A percentile compares a stretch with the other conserved stretches of the same genome.
phyloP scores from a whole-genome alignment of 2,329 filamentous ascomycete species.

The Pseudogymnoascus sp. region DNA sequence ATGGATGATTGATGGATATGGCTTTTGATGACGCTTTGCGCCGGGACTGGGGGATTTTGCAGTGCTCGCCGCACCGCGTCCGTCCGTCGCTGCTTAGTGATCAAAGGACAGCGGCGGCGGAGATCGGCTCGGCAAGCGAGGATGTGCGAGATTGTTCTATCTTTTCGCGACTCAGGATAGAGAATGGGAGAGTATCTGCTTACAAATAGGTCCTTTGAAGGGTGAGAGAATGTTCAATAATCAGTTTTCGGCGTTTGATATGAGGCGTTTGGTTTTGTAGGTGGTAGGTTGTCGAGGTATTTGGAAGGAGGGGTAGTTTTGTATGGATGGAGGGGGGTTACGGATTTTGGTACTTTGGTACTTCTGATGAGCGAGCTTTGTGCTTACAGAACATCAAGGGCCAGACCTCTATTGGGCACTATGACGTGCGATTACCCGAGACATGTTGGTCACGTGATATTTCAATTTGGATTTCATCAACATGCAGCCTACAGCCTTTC shows the following conservation, averaged over 20 bases:
- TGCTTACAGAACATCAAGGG: background rate
- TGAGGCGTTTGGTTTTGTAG: background rate
- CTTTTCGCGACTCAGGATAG: background rate
- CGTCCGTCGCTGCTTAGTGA: constrained; percentile 1
- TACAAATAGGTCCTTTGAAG: background rate
- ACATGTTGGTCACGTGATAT: background rate
- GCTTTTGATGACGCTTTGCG: background rate
- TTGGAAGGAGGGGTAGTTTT: background rate
- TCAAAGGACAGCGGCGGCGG: background rate
- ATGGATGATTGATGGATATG: background rate
- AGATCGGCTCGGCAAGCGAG: background rate
- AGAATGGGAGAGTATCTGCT: background rate
- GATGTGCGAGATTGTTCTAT: background rate
- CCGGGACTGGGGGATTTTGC: background rate
- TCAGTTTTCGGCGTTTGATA: background rate
- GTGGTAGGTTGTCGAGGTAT: background rate
- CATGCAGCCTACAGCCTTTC: background rate
- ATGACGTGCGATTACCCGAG: background rate
- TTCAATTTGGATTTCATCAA: too few relatives aligned
- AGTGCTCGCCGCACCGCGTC: background rate
- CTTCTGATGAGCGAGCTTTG: constrained; percentile 2
- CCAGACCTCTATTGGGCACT: background rate
- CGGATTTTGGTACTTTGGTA: background rate
- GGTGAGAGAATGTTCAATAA: background rate
- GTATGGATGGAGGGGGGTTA: background rate